Evolutionary conservation across 345 rosid genomes (phyloP).

Genomic region (Viola odorata): DNA sequence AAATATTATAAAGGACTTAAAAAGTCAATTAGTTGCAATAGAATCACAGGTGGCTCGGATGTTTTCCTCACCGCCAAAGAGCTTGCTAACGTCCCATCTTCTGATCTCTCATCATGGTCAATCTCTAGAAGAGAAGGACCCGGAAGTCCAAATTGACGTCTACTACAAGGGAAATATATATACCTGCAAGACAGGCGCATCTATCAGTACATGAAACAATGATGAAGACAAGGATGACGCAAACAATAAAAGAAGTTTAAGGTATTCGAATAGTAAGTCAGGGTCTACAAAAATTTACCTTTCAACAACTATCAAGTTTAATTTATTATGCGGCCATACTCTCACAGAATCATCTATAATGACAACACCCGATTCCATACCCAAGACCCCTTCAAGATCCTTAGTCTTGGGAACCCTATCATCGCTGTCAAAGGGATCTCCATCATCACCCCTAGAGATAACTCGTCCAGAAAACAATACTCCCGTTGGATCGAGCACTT

Average conservation of each 20-base stretch:
- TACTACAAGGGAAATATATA: slow-evolving; percentile 91
- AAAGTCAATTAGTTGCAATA: neutral
- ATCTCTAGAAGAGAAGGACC: slow-evolving; percentile 99
- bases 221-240: neutral
- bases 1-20: neutral
- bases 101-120: slow-evolving; percentile 93
- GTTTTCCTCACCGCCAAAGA: slow-evolving; percentile 69
- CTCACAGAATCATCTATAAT: slow-evolving; percentile 94
- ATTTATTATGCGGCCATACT: slow-evolving; percentile 94
- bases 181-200: slow-evolving; percentile 48
- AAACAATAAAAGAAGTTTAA: neutral
- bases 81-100: slow-evolving; percentile 94
- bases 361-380: slow-evolving; percentile 95
- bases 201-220: slow-evolving; percentile 2
- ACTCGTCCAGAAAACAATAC: slow-evolving; percentile 87
- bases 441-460: slow-evolving; percentile 94
- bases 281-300: slow-evolving; percentile 36
- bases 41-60: slow-evolving; percentile 3
- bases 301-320: slow-evolving; percentile 91
- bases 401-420: slow-evolving; percentile 89
- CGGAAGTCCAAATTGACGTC: slow-evolving; percentile 92
- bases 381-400: slow-evolving; percentile 98
- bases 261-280: neutral
- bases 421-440: slow-evolving; percentile 73
- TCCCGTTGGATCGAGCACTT: slow-evolving; percentile 90